Conservation (phyloP, 1,284 basidiomycete genomes). For the Calocybe gambosa region DNA sequence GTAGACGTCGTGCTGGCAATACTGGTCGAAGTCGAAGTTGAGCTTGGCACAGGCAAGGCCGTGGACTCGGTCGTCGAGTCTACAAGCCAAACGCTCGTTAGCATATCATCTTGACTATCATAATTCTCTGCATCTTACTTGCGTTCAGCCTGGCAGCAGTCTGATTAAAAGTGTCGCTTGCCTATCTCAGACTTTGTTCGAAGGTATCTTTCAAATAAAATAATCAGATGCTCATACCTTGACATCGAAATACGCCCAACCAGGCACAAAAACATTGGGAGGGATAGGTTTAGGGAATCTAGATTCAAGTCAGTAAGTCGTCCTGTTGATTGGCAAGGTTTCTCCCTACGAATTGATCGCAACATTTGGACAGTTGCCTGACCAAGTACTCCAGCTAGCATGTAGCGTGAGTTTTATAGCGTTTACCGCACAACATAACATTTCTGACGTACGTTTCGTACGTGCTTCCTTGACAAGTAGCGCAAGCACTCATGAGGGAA, state of each 20-base stretch:
- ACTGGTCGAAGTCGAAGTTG: constrained; percentile 1
- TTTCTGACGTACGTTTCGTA: constrained; percentile 15
- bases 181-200: constrained; percentile 2
- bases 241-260: constrained; percentile 18
- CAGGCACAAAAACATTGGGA: constrained; percentile 14
- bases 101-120: background rate
- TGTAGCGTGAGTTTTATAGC: background rate
- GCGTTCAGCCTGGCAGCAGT: constrained; percentile 11
- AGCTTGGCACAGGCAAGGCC: constrained; percentile 9
- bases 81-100: background rate
- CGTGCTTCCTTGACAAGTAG: constrained; percentile 21
- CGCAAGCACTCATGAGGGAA: constrained; percentile 26
- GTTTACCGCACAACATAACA: background rate
- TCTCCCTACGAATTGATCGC: constrained; percentile 12
- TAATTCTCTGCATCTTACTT: constrained; percentile 7
- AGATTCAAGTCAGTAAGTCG: background rate
- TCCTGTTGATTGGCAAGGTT: background rate
- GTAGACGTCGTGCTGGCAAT: background rate
- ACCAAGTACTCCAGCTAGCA: constrained; percentile 17
- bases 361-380: constrained; percentile 17
- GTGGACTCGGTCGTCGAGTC: constrained; percentile 15
- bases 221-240: constrained; percentile 8
- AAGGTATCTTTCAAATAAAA: background rate
- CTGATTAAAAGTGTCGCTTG: constrained; percentile 12
- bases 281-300: constrained; percentile 14